Conservation (phyloP, 164 flowering plant genomes). For the Magnolia officinalis region DNA sequence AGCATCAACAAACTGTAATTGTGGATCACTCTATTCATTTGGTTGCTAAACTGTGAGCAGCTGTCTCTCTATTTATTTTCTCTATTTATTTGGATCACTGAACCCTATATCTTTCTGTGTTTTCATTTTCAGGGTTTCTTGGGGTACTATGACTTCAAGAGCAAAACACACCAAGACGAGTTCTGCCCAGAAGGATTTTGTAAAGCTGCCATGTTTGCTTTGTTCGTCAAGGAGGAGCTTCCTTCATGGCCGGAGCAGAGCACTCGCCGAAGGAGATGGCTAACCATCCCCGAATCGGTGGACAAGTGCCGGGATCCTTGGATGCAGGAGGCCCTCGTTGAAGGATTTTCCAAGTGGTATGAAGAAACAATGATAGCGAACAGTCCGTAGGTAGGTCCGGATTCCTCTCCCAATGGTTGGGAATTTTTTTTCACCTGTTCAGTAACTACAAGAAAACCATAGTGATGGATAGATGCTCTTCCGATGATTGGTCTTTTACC, state of each 20-base stretch:
- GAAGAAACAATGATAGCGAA: constrained; percentile 1
- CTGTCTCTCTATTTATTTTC: too few relatives aligned
- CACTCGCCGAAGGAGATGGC: constrained; percentile 55
- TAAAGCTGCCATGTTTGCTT: constrained; percentile 65
- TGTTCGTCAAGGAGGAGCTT: constrained; percentile 63
- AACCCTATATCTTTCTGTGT: too few relatives aligned
- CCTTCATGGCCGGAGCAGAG: constrained; percentile 64
- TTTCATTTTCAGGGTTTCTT: constrained; percentile 34
- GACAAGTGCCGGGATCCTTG: constrained; percentile 53
- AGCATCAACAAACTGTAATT: too few relatives aligned
- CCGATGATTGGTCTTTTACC: background rate
- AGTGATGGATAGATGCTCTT: background rate
- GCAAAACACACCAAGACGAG: constrained; percentile 69
- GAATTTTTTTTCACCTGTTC: background rate
- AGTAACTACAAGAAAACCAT: background rate
- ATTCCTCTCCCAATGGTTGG: background rate
- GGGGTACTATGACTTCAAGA: constrained; percentile 56
- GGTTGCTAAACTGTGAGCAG: too few relatives aligned
- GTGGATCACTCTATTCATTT: too few relatives aligned
- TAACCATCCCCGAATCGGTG: constrained; percentile 53
- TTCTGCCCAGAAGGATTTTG: constrained; percentile 60
- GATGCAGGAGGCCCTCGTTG: constrained; percentile 58
- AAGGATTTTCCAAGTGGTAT: constrained; percentile 45
- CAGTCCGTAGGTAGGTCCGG: background rate
- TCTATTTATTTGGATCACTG: too few relatives aligned